Percentiles rank a stretch among this genome's conserved stretches.
Conservation (phyloP, 768 basidiomycete species). For the Arthromyces matolae region DNA sequence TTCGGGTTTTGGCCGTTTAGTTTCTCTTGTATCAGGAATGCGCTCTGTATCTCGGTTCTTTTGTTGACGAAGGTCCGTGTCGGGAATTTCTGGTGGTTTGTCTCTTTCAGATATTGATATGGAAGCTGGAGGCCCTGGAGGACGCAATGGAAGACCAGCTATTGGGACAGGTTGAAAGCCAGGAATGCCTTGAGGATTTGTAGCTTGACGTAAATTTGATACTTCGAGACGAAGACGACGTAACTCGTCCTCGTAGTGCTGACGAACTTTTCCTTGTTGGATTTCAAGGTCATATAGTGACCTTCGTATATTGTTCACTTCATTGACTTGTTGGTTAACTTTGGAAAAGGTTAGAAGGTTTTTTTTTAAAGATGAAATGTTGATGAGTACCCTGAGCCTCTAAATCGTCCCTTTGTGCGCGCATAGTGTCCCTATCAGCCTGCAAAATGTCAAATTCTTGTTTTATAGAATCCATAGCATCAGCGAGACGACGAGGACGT, state of each 20-base stretch:
- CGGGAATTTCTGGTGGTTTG: constrained; percentile 15
- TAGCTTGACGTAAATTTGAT: constrained; percentile 28
- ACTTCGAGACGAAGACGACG: constrained; percentile 66
- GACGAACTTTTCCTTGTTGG: constrained; percentile 80
- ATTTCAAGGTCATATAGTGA: constrained; percentile 89
- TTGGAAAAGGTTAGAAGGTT: neutral
- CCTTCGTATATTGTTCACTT: constrained; percentile 85
- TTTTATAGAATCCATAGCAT: constrained; percentile 73
- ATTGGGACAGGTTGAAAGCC: constrained; percentile 14
- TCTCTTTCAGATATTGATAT: constrained; percentile 18
- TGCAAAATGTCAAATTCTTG: constrained; percentile 74
- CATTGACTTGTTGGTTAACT: constrained; percentile 84
- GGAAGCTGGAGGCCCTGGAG: neutral
- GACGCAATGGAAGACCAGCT: constrained; percentile 1
- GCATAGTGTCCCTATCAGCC: constrained; percentile 49
- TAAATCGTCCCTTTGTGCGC: constrained; percentile 86
- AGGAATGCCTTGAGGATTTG: constrained; percentile 16
- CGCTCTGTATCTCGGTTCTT: too few relatives aligned
- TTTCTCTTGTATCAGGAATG: constrained; percentile 32
- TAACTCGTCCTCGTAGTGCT: constrained; percentile 86
- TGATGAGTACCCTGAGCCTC: constrained; percentile 82
- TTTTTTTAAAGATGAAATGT: too few relatives aligned
- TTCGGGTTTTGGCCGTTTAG: constrained; percentile 15
- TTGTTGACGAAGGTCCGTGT: too few relatives aligned
- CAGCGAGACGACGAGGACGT: constrained; percentile 44